Conservation (phyloP, 352 stramenopile species). For the Pythium folliculosum region DNA sequence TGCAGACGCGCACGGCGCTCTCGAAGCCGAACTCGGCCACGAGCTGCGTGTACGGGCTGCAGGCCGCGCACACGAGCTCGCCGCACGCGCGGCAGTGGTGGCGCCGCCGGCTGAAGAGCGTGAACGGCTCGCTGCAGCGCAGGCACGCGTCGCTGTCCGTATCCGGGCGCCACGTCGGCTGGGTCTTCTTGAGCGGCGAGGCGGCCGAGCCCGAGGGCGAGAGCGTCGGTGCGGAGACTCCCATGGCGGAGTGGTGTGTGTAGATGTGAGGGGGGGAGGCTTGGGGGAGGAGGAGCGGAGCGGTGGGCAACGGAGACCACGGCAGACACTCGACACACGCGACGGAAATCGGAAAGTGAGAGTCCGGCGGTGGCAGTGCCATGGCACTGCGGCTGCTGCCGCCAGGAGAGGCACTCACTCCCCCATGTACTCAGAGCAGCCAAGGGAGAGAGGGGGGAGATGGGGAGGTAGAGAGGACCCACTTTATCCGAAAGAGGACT, state of each 20-base stretch:
- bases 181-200: constrained; percentile 24
- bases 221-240: constrained; percentile 12
- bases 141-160: constrained; percentile 66
- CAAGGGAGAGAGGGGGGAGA: constrained; percentile 14
- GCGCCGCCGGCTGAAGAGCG: constrained; percentile 60
- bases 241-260: constrained; percentile 11
- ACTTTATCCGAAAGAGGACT: too few species aligned
- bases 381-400: neutral
- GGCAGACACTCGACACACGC: constrained; percentile 3
- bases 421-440: constrained; percentile 4
- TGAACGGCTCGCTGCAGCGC: constrained; percentile 70
- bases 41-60: constrained; percentile 58
- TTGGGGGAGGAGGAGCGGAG: neutral
- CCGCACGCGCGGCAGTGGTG: constrained; percentile 83
- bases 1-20: constrained; percentile 72
- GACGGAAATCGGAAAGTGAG: constrained; percentile 31
- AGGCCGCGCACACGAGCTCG: constrained; percentile 75
- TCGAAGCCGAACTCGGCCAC: constrained; percentile 72
- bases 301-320: neutral
- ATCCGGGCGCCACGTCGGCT: constrained; percentile 73
- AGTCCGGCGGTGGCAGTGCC: too few species aligned
- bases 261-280: too few species aligned
- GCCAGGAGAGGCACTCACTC: neutral
- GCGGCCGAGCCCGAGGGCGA: constrained; percentile 6
- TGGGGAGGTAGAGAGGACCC: neutral